These are phyloP conservation scores for Helenozyma baotianmanensis DNA, from an alignment of 805 yeast species.

Conservation along the genomic window DNA sequence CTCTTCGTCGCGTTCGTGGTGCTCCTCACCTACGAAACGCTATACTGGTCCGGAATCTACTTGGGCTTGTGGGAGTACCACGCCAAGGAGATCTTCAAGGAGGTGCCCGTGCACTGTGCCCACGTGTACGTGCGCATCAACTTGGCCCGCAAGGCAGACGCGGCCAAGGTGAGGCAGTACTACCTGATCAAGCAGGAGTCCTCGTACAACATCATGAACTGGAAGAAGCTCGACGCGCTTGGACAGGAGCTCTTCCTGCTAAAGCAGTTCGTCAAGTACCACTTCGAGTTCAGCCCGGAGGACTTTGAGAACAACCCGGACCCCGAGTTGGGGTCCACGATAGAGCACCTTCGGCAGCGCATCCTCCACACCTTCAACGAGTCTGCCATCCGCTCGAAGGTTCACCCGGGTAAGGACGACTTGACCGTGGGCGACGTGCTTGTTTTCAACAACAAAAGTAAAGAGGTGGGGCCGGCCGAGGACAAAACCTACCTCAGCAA, in stretches of 20 bases:
- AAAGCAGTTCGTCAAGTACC: slow-evolving; percentile 43
- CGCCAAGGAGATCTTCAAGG: slow-evolving; percentile 60
- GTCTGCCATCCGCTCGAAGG: slow-evolving; percentile 24
- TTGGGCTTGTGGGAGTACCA: slow-evolving; percentile 45
- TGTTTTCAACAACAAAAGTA: slow-evolving; percentile 25
- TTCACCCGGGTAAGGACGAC: slow-evolving; percentile 3
- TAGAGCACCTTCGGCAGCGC: slow-evolving; percentile 57
- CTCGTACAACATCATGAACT: slow-evolving; percentile 19
- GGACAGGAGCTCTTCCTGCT: slow-evolving; percentile 10
- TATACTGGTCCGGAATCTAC: slow-evolving; percentile 41
- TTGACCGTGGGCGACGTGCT: slow-evolving; percentile 18
- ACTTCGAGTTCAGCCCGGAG: slow-evolving; percentile 77
- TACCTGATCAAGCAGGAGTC: slow-evolving; percentile 24
- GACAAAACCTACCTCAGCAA: slow-evolving; percentile 32
- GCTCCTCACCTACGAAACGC: slow-evolving; percentile 32
- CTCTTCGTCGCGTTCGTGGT: slow-evolving; percentile 11
- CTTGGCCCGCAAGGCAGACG: slow-evolving; percentile 19
- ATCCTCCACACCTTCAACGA: slow-evolving; percentile 51
- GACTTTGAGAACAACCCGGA: slow-evolving; percentile 59
- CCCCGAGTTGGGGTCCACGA: slow-evolving; percentile 66
- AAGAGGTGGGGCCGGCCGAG: slow-evolving; percentile 18
- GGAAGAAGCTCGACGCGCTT: slow-evolving; percentile 16
- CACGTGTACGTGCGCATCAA: slow-evolving; percentile 58
- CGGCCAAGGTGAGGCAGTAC: slow-evolving; percentile 21
- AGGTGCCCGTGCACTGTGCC: slow-evolving; percentile 75